Evolutionary conservation across 2,329 filamentous ascomycete genomes (phyloP), one percentile per base, ranked within the genome.

Genomic region (Periglandula ipomoeae): DNA sequence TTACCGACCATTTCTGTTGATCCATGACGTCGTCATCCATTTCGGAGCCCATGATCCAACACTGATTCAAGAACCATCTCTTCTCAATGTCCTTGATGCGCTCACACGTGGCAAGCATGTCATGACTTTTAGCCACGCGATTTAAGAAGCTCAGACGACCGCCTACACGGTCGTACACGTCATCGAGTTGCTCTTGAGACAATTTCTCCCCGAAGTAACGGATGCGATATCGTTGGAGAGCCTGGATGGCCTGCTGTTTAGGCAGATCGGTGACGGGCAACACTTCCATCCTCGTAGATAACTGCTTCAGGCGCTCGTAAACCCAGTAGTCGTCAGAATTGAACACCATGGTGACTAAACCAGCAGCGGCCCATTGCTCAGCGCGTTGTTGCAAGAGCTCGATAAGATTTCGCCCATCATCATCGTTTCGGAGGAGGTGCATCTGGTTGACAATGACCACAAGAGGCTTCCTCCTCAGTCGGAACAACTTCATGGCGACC

Each of bases 291-390:
- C 93, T 82, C 2, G 90, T 95, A 3, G 89, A 88, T 51, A 95
- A 84, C 63, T 88, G 84, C 72, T 96, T 96, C 46, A 98, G 71
- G 13, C 90, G 80, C 65, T 98, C 93, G 60, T 96, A 97, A 0
- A 98, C 87, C 93, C 93, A 98, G 68, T 95, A 98, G 63, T 97
- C 93, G 66, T 98, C 93, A 47, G 84, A 90, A 68, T 96, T 97
- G 70, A 98, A 89, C 30, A 98, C 83, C 74, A 89, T 79, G 1
- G 93, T 97, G 26, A 94, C 87, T 8, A 98, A 76, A 55, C 89
- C 91, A 19, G 87, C 82, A 1, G 91, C 93, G 1, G 93, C 91
- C 93, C 93, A 98, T 65, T 93, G 87, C 67, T 98, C 93, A 1
- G 93, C 91, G 27, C 90, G 82, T 64, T 98, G 93, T 61, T 98